Conservation (phyloP, 192 early-diverging fungal genomes). For the Coemansia sp. region DNA sequence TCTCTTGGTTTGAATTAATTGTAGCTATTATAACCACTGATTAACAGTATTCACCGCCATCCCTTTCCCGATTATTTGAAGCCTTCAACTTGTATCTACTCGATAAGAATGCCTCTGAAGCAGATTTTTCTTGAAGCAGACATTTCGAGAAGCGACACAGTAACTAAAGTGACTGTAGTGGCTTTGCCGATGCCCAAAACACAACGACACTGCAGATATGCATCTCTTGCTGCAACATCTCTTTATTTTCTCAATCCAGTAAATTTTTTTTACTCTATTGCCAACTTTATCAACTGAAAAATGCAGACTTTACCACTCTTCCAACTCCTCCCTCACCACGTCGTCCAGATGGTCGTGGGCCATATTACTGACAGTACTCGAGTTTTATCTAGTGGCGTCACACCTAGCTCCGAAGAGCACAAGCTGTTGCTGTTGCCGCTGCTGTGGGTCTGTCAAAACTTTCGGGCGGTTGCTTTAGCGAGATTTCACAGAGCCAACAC, state of each 20-base stretch:
- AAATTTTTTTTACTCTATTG: background rate
- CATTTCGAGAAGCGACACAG: no score
- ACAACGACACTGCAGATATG: no score
- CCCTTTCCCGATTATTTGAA: background rate
- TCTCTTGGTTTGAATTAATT: background rate
- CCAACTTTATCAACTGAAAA: background rate
- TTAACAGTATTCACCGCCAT: no score
- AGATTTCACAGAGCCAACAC: background rate
- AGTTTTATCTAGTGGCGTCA: background rate
- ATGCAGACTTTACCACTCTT: background rate
- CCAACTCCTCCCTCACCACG: background rate
- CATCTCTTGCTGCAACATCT: background rate
- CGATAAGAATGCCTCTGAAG: no score
- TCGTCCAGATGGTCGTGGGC: background rate
- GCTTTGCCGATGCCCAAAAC: no score
- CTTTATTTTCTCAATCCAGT: background rate
- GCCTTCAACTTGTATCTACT: no score
- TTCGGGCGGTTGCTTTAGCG: background rate
- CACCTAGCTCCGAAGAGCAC: background rate
- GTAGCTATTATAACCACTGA: no score
- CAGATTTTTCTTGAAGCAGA: no score
- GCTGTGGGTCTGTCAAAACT: background rate
- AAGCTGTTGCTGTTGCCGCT: background rate
- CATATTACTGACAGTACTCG: background rate
- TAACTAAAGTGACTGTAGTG: no score